Percentiles rank a stretch among this genome's conserved stretches.
These are phyloP conservation scores for Coleophoma eucalyptorum DNA, from an alignment of 2,329 filamentous ascomycete species.

Conservation along the genomic window DNA sequence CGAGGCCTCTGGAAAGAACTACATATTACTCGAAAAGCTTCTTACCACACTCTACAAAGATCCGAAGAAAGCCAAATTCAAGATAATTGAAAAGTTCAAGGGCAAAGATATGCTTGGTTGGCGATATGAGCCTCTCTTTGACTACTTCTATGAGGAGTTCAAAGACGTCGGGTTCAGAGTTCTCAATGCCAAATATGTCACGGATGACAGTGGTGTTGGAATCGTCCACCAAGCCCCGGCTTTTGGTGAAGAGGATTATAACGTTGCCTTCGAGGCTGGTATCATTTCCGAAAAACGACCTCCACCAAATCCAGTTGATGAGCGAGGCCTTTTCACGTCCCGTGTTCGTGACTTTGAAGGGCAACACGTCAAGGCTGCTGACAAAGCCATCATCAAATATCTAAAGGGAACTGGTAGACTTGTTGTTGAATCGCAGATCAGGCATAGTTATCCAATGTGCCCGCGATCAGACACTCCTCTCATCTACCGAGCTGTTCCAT, in stretches of 20 bases:
- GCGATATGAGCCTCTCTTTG: conserved; percentile 85
- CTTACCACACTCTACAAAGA: conserved; percentile 87
- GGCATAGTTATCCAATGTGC: conserved; percentile 91
- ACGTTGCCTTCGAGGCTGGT: conserved; percentile 70
- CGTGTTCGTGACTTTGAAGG: conserved; percentile 79
- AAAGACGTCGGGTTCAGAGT: conserved; percentile 81
- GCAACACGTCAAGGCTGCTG: conserved; percentile 86
- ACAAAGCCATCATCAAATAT: conserved; percentile 89
- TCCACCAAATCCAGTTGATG: conserved; percentile 90
- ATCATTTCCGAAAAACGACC: conserved; percentile 72
- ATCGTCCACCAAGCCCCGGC: conserved; percentile 92
- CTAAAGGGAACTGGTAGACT: conserved; percentile 74
- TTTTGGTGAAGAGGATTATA: conserved; percentile 96
- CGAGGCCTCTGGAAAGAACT: conserved; percentile 76
- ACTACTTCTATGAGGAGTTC: conserved; percentile 87
- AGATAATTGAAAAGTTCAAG: conserved; percentile 73
- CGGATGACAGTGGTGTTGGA: conserved; percentile 84
- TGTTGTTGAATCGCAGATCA: conserved; percentile 81
- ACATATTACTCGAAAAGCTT: conserved; percentile 78
- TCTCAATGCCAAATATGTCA: conserved; percentile 81
- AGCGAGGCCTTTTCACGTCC: conserved; percentile 73
- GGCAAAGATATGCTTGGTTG: conserved; percentile 81
- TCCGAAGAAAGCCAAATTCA: conserved; percentile 91
- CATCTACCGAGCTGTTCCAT: conserved; percentile 87
- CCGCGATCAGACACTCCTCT: conserved; percentile 92